These are phyloP conservation scores for Pythium phragmitis DNA, from an alignment of 352 stramenopile species.

Conservation along the genomic window DNA sequence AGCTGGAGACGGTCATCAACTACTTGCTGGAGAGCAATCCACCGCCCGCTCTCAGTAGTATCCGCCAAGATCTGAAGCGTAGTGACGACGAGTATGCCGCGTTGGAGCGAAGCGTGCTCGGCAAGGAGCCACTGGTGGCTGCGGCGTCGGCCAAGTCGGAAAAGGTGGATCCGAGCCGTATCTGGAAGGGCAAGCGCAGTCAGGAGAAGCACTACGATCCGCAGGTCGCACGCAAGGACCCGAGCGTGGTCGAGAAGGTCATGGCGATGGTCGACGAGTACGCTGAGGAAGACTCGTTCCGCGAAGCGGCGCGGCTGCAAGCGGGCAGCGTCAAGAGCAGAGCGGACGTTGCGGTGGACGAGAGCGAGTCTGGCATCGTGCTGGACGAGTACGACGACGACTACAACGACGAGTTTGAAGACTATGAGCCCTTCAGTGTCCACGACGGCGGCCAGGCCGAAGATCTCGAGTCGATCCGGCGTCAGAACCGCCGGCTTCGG, in stretches of 20 bases:
- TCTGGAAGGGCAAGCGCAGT: conserved; percentile 39
- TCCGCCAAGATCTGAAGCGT: conserved; percentile 19
- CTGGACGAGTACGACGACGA: conserved; percentile 59
- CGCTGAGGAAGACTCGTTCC: conserved; percentile 28
- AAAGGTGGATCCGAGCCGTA: conserved; percentile 29
- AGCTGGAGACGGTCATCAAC: conserved; percentile 43
- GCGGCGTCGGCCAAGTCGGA: conserved; percentile 20
- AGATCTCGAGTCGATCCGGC: conserved; percentile 36
- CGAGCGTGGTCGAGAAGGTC: conserved; percentile 32
- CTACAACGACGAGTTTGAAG: conserved; percentile 86
- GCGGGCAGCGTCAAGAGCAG: not conserved
- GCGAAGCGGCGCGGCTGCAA: conserved; percentile 13
- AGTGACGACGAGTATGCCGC: conserved; percentile 22
- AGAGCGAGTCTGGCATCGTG: conserved; percentile 2
- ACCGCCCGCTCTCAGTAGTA: conserved; percentile 15
- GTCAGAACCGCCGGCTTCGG: conserved; percentile 31
- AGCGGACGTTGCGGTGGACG: not conserved
- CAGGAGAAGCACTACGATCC: conserved; percentile 39
- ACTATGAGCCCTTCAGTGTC: conserved; percentile 51
- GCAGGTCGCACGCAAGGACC: conserved; percentile 30
- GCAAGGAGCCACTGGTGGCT: conserved; percentile 5
- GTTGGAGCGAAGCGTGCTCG: conserved; percentile 20
- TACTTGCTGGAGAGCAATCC: conserved; percentile 36
- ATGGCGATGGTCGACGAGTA: conserved; percentile 36
- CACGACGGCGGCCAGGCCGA: conserved; percentile 30